A percentile compares a stretch with the other conserved stretches of the same genome.
Evolutionary conservation across 352 stramenopile genomes (phyloP).

Genomic region (Globisporangium nagaii): DNA sequence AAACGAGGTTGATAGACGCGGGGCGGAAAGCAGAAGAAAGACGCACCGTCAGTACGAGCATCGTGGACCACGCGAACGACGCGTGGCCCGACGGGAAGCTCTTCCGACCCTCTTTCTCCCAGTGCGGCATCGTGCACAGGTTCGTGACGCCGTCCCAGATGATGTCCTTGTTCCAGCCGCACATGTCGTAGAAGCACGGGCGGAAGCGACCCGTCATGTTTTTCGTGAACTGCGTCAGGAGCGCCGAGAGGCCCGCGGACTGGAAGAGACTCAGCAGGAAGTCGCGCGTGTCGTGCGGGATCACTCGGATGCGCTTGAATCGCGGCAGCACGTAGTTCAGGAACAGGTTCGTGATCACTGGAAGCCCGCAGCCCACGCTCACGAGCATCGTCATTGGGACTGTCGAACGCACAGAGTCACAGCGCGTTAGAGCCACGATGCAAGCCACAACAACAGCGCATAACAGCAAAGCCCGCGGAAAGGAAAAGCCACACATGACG

Average conservation of each 20-base stretch:
- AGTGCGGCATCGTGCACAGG: conserved; percentile 36
- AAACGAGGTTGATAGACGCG: background rate
- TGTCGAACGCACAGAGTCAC: no score
- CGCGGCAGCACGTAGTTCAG: conserved; percentile 53
- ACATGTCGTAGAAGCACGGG: conserved; percentile 76
- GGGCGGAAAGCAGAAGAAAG: background rate
- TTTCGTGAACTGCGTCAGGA: conserved; percentile 73
- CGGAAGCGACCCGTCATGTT: conserved; percentile 62
- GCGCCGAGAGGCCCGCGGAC: conserved; percentile 38
- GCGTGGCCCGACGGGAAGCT: conserved; percentile 76
- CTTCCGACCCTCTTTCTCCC: conserved; percentile 57
- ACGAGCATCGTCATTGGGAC: conserved; percentile 50
- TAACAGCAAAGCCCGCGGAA: no score
- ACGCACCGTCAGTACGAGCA: conserved; percentile 65
- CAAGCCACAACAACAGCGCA: no score
- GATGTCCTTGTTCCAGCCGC: conserved; percentile 53
- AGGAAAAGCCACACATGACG: background rate
- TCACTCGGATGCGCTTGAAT: conserved; percentile 38
- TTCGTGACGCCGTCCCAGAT: conserved; percentile 66
- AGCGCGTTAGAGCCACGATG: no score
- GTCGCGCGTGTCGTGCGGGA: conserved; percentile 67
- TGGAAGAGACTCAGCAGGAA: conserved; percentile 59
- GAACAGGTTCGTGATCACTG: conserved; percentile 42
- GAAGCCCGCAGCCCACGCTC: conserved; percentile 24
- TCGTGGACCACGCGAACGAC: conserved; percentile 63